These are phyloP conservation scores for sunflower (Helianthus annuus) DNA, from an alignment of 129 eudicot species.

Conservation along the genomic window DNA sequence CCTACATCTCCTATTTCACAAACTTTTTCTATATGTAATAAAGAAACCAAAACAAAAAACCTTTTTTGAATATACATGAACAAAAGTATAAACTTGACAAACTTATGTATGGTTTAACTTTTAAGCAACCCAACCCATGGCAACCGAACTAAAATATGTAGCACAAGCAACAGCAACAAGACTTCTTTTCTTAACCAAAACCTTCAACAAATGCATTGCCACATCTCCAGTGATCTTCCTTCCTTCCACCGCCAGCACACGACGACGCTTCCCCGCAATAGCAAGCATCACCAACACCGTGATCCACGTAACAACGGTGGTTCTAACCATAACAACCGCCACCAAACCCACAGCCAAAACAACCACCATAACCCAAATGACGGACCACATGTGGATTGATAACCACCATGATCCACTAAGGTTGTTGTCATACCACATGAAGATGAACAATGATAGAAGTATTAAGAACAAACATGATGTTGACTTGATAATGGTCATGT, in stretches of 20 bases:
- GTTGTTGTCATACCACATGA: constrained; percentile 10
- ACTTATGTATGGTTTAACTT: constrained; percentile 27
- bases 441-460: constrained; percentile 12
- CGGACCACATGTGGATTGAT: constrained; percentile 17
- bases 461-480: constrained; percentile 24
- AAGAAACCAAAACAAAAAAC: not conserved
- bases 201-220: constrained; percentile 51
- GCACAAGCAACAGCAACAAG: constrained; percentile 65
- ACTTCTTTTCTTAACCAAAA: constrained; percentile 44
- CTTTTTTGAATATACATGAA: not conserved
- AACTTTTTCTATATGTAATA: not conserved
- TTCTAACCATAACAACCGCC: constrained; percentile 48
- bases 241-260: constrained; percentile 61
- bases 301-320: constrained; percentile 70
- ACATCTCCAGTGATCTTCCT: constrained; percentile 70
- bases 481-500: constrained; percentile 23
- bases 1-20: constrained; percentile 6
- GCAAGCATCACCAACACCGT: constrained; percentile 70
- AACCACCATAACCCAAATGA: constrained; percentile 13
- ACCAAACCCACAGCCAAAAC: constrained; percentile 30
- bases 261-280: constrained; percentile 68
- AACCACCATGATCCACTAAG: constrained; percentile 26
- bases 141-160: constrained; percentile 49
- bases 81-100: not conserved
- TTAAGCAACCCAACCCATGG: constrained; percentile 49